Evolutionary conservation across 192 early-diverging fungal genomes (phyloP).

Genomic region (Jimgerdemannia flammicorona): DNA sequence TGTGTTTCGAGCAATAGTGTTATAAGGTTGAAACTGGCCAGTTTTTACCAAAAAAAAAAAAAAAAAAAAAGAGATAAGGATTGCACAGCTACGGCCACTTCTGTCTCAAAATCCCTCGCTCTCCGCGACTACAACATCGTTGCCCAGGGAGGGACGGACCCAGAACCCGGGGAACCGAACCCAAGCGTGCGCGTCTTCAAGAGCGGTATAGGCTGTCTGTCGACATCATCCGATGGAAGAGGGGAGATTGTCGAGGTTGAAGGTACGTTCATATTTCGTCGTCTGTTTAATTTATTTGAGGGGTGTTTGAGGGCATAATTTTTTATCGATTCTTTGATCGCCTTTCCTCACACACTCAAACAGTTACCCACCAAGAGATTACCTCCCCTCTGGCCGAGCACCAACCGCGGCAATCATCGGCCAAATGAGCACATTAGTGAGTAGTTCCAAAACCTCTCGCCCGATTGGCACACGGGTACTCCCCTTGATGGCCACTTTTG

Average conservation of each 20-base stretch:
- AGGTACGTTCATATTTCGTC: background rate
- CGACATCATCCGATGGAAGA: slow-evolving; percentile 30
- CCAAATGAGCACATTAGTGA: slow-evolving; percentile 41
- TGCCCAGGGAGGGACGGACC: slow-evolving; percentile 29
- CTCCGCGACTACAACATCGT: slow-evolving; percentile 35
- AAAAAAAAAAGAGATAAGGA: no score
- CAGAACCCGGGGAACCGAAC: slow-evolving; percentile 26
- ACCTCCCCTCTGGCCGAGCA: slow-evolving; percentile 35
- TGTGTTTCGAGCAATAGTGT: no score
- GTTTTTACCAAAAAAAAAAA: no score
- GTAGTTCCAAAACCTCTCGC: slow-evolving; percentile 44
- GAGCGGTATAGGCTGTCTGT: slow-evolving; percentile 65
- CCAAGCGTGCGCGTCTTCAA: slow-evolving; percentile 49
- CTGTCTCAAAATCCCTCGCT: slow-evolving; percentile 49
- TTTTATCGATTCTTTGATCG: background rate
- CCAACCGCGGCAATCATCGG: slow-evolving; percentile 38
- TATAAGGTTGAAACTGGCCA: no score
- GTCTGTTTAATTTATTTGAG: no score
- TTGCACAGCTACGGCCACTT: slow-evolving; percentile 69
- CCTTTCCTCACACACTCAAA: background rate
- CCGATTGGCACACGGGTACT: slow-evolving; percentile 50
- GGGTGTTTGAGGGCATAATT: no score
- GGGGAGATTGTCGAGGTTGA: slow-evolving; percentile 7
- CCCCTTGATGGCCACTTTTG: slow-evolving; percentile 54
- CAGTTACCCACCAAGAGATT: slow-evolving; percentile 41